Evolutionary conservation across 2,329 filamentous ascomycete genomes (phyloP), one percentile per base, ranked within the genome.

Genomic region (Pseudocercospora vitis): DNA sequence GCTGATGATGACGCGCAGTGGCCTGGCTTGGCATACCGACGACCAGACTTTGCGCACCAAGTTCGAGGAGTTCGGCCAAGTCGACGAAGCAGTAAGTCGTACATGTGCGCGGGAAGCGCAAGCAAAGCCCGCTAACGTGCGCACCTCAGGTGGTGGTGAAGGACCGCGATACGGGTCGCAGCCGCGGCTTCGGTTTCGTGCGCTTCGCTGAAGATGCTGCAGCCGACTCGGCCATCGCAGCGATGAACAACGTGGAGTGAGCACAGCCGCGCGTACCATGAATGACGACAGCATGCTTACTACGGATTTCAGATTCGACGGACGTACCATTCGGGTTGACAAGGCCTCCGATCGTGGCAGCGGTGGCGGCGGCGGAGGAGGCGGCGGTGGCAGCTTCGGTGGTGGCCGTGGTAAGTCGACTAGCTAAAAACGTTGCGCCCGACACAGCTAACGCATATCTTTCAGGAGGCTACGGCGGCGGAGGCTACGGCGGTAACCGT

Each of bases 21-120:
- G 94, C 81, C 90, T 99, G 65, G 90, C 94, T 69, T 99, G 94
- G 94, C 91, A 96, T 78, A 99, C 94, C 61, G 91, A 95, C 74
- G 92, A 97, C 76, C 76, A 77, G 39, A 91, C 89, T 64, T 80
- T 99, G 63, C 87, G 89, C 69, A 78, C 87, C 70, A 96, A 96
- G 75, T 99, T 99, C 73, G 87, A 92, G 73, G 87, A 94, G 73
- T 96, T 89, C 70, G 92, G 92, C 57, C 78, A 80, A 35, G 88
- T 99, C 63, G 91, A 96, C 73, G 92, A 99, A 84, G 94, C 94
- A 67, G 94, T 97, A 83, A 75, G 90, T 87, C 14, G n/a, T 11
- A 16, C 18, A n/a, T 16, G 19, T 19, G 24, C 28, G 23, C 19
- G 14, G 26, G 37, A 45, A 14, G 33, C 23, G 21, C 37, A 19